phyloP scores from a whole-genome alignment of 208 protist genomes.

The Crithidia expoeki region DNA sequence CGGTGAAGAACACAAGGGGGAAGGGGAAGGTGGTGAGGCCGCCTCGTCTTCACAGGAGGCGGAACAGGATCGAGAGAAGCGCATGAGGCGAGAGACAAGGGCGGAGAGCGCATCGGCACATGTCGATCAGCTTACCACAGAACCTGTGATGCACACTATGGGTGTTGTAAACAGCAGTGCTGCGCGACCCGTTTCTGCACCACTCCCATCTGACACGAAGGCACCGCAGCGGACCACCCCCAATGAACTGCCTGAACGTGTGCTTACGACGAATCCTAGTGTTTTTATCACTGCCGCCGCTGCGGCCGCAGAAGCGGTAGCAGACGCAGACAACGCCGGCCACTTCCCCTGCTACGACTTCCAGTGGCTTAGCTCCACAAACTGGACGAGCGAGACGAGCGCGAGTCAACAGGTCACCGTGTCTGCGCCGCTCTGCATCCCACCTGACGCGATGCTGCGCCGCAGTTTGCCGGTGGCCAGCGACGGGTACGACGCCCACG shows the following conservation, averaged over 20 bases:
- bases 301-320: no score
- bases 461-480: constrained; percentile 17
- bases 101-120: background rate
- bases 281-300: no score
- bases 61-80: background rate
- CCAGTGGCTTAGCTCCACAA: constrained; percentile 8
- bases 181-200: background rate
- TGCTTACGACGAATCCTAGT: background rate
- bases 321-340: background rate
- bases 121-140: background rate
- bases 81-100: background rate
- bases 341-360: constrained; percentile 3
- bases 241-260: background rate
- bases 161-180: background rate
- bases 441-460: constrained; percentile 14
- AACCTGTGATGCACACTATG: no score
- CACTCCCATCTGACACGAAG: background rate
- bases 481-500: constrained; percentile 19
- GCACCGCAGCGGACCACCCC: background rate
- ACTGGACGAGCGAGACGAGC: constrained; percentile 1
- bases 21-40: background rate
- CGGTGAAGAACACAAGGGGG: background rate
- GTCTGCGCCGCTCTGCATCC: background rate
- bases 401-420: background rate
- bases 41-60: background rate